Conservation (phyloP, 208 protist species). For the Naegleria fowleri region DNA sequence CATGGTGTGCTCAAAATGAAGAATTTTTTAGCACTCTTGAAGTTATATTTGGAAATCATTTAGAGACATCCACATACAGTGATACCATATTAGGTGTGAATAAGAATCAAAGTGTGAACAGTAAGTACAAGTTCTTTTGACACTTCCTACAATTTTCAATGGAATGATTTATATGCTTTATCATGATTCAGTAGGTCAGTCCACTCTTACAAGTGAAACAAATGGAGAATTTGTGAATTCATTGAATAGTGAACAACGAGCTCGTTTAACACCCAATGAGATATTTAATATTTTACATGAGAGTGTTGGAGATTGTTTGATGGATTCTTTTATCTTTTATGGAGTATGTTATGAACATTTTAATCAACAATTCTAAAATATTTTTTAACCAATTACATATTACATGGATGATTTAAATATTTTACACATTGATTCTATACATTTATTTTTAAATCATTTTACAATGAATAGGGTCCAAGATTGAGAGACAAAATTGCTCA, state of each 20-base stretch:
- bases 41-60: neutral
- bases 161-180: too few species aligned
- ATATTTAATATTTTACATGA: neutral
- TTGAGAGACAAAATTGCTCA: slow-evolving; percentile 18
- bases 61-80: neutral
- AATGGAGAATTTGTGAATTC: too few species aligned
- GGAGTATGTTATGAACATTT: neutral
- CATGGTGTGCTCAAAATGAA: neutral
- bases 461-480: neutral
- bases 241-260: too few species aligned
- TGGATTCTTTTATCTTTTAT: neutral
- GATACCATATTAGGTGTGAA: neutral
- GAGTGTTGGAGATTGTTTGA: neutral
- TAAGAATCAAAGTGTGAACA: too few species aligned
- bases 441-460: too few species aligned
- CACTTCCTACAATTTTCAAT: too few species aligned
- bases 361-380: too few species aligned
- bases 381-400: too few species aligned
- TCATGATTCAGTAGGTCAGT: too few species aligned
- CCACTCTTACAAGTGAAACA: neutral
- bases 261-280: neutral
- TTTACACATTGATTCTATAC: too few species aligned
- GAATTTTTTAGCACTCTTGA: neutral
- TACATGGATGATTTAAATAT: too few species aligned
- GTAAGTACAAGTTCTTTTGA: too few species aligned